Evolutionary conservation across 73 alveolate genomes (phyloP).

Genomic region (Paramecium bursaria): DNA sequence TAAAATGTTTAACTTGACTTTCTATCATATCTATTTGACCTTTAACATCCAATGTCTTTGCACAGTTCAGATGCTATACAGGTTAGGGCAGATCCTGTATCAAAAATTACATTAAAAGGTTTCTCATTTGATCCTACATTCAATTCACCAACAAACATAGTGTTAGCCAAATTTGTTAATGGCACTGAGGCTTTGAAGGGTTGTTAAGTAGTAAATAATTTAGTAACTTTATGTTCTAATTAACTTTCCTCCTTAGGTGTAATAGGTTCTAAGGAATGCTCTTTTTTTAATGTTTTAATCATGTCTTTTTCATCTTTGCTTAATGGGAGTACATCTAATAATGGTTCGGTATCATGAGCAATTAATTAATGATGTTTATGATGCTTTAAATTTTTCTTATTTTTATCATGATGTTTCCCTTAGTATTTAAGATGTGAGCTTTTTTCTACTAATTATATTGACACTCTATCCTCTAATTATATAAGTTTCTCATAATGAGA

Average conservation of each 20-base stretch:
- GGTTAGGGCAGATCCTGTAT: conserved; percentile 72
- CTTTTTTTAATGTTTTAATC: neutral
- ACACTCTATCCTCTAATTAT: neutral
- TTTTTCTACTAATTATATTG: no score
- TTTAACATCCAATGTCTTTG: conserved; percentile 61
- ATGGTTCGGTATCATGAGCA: conserved; percentile 2
- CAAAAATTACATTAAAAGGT: conserved; percentile 72
- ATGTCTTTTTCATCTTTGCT: conserved; percentile 19
- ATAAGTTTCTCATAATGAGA: neutral
- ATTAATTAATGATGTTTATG: neutral
- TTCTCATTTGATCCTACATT: conserved; percentile 61
- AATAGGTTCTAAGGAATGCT: conserved; percentile 22
- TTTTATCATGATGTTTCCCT: neutral
- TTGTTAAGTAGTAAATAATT: conserved; percentile 1
- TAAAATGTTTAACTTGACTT: conserved; percentile 51
- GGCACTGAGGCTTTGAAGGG: conserved; percentile 32
- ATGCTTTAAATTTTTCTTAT: neutral
- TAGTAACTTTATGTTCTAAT: conserved; percentile 33
- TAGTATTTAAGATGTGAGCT: neutral
- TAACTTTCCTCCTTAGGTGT: neutral
- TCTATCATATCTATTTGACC: conserved; percentile 55
- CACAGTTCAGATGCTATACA: conserved; percentile 67
- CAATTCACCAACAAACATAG: conserved; percentile 58
- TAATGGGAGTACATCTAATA: conserved; percentile 49
- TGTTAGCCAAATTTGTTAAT: conserved; percentile 42